Base-by-base conservation (phyloP, 768 basidiomycete genomes). In the Postia placenta region DNA sequence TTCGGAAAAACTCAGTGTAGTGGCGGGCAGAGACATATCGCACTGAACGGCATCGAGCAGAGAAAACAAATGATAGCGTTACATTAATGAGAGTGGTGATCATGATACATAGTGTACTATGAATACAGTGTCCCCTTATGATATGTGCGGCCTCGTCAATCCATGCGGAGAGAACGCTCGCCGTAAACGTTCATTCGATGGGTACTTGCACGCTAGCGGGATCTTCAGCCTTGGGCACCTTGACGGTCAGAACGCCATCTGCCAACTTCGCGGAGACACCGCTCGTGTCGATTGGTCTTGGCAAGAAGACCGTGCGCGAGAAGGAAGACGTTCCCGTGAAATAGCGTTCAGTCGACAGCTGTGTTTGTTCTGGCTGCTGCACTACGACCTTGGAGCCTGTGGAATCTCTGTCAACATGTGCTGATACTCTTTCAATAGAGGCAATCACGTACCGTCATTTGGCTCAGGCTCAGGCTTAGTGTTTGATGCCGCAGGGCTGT, bases 241-340 rank as follows among this genome's bases (percentile, higher is more conserved):
- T 76, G 37, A 90, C 57, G 3, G 75, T 83, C 43, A 90, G 74
- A 22, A 91, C 73, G 5, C 87, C 88, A 50, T 89, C 79, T 23
- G 73, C 66, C 54, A 91, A 66, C 56, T 79, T 84, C 14, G 86
- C 87, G 1, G 70, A 65, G 22, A 88, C 79, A 48, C 72, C 74
- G 25, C 68, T 69, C 27, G 69, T 64, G 57, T 88, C 81, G 1
- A 86, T 72, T 5, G 80, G 72, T 11, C 73, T 75, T 28, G 87
- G 84, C 22, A 90, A 70, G 78, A 82, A 83, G 11, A 90, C 74
- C 0, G 85, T 88, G 43, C 87, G 75, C 12, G 76, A 74, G 62
- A 88, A 90, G 2, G 72, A 65, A 2, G 76, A 62, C 40, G 73
- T 74, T 19, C 76, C 71, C 11, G 76, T 71, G 59, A 79, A 80